Percentiles rank a stretch among this genome's conserved stretches.
These are phyloP conservation scores for Cyclotella choctawhatcheeana DNA, from an alignment of 108 stramenopile genomes.

Conservation along the genomic window DNA sequence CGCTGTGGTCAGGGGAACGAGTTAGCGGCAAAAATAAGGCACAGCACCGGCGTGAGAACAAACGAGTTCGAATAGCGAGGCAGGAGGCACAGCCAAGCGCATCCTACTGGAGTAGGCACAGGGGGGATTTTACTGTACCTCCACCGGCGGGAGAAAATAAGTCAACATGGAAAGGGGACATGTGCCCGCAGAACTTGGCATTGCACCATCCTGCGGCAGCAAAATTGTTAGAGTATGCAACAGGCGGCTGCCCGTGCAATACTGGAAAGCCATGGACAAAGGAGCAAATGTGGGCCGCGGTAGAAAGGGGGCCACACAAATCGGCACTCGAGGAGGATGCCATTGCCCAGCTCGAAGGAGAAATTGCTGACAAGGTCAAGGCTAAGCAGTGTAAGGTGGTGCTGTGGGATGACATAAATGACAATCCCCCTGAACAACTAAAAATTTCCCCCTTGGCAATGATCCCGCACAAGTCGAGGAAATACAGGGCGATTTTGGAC, in stretches of 20 bases:
- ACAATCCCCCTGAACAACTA: background rate
- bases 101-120: too few species aligned
- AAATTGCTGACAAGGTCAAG: background rate
- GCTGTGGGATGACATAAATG: background rate
- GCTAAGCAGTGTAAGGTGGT: background rate
- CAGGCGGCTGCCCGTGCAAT: background rate
- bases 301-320: background rate
- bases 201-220: background rate
- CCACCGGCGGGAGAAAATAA: too few species aligned
- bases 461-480: conserved; percentile 1
- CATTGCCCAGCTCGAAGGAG: background rate
- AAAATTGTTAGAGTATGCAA: background rate
- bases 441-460: conserved; percentile 5
- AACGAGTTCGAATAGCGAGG: too few species aligned
- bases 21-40: too few species aligned
- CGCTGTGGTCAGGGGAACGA: too few species aligned
- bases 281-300: background rate
- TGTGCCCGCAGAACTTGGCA: background rate
- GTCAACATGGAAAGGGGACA: background rate
- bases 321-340: background rate
- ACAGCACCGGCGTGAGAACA: too few species aligned
- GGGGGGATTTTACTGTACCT: too few species aligned
- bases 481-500: background rate
- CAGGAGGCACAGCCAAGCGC: too few species aligned
- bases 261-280: background rate